Conservation (phyloP, 1,284 basidiomycete genomes). For the Marasmius sp. region DNA sequence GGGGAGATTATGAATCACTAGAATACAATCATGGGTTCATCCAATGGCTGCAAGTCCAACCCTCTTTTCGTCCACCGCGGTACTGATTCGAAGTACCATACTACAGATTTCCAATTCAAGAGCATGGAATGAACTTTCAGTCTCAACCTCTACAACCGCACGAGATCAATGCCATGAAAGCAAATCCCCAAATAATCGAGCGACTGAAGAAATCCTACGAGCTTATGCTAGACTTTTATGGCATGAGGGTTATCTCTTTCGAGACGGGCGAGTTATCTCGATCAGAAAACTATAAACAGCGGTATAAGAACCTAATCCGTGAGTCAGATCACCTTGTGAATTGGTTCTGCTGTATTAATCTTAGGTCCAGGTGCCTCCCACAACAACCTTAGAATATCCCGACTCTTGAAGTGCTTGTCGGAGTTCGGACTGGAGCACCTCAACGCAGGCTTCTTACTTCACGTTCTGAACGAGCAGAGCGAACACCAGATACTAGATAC, state of each 20-base stretch:
- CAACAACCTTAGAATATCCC: conserved; percentile 77
- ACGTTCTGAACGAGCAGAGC: conserved; percentile 70
- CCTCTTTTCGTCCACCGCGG: background rate
- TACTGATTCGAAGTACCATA: background rate
- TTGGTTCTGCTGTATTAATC: conserved; percentile 2
- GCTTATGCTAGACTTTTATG: conserved; percentile 77
- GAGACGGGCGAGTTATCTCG: conserved; percentile 60
- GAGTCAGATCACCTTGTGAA: conserved; percentile 30
- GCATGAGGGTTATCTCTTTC: conserved; percentile 57
- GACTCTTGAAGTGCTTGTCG: conserved; percentile 75
- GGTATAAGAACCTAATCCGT: conserved; percentile 68
- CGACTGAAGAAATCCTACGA: conserved; percentile 62
- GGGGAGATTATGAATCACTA: conserved; percentile 58
- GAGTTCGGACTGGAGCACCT: conserved; percentile 64
- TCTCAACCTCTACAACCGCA: conserved; percentile 67
- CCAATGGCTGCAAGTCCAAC: conserved; percentile 64
- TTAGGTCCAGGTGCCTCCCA: conserved; percentile 53
- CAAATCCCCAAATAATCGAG: conserved; percentile 44
- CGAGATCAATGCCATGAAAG: conserved; percentile 62
- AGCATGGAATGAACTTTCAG: conserved; percentile 67
- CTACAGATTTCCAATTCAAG: conserved; percentile 64
- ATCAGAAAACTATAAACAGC: conserved; percentile 41
- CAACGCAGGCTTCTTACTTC: conserved; percentile 67
- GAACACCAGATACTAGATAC: conserved; percentile 54
- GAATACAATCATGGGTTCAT: conserved; percentile 74